A percentile compares a stretch with the other conserved stretches of the same genome.
These are phyloP conservation scores for Nicotiana paniculata DNA, from an alignment of 257 asterid species.

Conservation along the genomic window DNA sequence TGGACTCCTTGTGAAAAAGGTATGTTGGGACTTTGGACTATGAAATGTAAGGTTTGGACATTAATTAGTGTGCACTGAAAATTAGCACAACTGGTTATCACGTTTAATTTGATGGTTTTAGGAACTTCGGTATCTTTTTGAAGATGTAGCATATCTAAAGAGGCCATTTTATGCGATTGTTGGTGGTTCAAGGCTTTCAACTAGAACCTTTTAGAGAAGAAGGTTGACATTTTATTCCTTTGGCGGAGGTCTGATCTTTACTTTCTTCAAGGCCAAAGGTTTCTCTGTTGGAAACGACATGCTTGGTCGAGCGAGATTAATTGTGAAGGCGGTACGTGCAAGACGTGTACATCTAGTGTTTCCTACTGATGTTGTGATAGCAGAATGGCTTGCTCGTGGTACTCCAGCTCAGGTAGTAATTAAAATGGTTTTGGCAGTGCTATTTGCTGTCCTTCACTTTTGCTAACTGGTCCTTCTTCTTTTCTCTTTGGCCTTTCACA, in stretches of 20 bases:
- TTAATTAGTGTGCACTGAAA: too few relatives aligned
- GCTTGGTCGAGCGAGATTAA: constrained; percentile 37
- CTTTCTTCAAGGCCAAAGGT: constrained; percentile 46
- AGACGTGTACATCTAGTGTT: constrained; percentile 24
- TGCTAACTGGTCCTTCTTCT: constrained; percentile 23
- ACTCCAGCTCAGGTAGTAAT: constrained; percentile 38
- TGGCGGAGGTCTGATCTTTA: constrained; percentile 46
- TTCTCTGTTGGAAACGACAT: constrained; percentile 31
- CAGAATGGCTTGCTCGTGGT: constrained; percentile 36
- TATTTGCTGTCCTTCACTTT: neutral
- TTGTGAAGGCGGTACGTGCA: constrained; percentile 36
- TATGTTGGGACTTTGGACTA: too few relatives aligned
- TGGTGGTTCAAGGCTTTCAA: too few relatives aligned
- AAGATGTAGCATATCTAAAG: too few relatives aligned
- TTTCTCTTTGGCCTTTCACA: constrained; percentile 31
- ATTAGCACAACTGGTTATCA: too few relatives aligned
- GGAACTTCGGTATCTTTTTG: too few relatives aligned
- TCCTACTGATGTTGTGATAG: constrained; percentile 38
- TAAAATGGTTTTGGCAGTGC: neutral
- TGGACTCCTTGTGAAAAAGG: too few relatives aligned
- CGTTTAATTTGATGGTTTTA: too few relatives aligned
- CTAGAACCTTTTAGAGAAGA: neutral
- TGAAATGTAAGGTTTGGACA: too few relatives aligned
- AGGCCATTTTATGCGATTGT: too few relatives aligned
- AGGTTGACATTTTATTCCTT: constrained; percentile 30